Evolutionary conservation across 1,139 yeast genomes (phyloP), one percentile per base, ranked within the genome.

Genomic region (Yamadazyma aaseri): DNA sequence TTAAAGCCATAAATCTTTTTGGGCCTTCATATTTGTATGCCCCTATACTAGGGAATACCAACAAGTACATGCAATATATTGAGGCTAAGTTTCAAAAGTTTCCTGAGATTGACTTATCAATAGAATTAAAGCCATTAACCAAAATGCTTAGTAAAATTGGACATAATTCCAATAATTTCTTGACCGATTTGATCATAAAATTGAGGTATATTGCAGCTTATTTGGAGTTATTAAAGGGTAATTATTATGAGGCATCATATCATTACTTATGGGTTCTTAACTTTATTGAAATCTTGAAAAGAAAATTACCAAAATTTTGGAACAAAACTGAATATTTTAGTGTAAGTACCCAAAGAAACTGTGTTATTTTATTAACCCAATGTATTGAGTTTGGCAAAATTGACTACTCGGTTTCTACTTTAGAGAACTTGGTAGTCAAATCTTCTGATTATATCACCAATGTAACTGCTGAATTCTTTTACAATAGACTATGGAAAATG

Each of bases 21-120:
- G 51, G 51, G 0, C 66, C 66, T 1, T 32, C 42, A 5, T 51
- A 53, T 31, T 36, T 55, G 3, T 61, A 46, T 33, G 36, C 42
- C 5, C 42, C 42, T 3, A 17, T 57, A 0, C 13, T 40, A 5
- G 33, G 36, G 5, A 18, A 41, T 7, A 34, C 40, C 7, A 26
- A 22, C 1, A 13, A 34, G 2, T 16, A 49, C 10, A 11, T 26
- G 5, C 24, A 29, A 3, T 44, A 31, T 21, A 32, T 57, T 26
- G 32, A 44, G 8, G 15, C 14, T 9, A 49, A 51, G 28, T 22
- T 46, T 8, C 24, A 28, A 13, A 28, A 36, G 26, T 36, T 30
- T 23, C 43, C 41, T 3, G 45, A 39, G 20, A 33, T 55, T 3
- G 44, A 52, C 28, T 41, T 42, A 22, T 10, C 27, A 4, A 36